A percentile compares a stretch with the other conserved stretches of the same genome.
Evolutionary conservation across 768 basidiomycete genomes (phyloP).

Genomic region (Solioccasus polychromus): DNA sequence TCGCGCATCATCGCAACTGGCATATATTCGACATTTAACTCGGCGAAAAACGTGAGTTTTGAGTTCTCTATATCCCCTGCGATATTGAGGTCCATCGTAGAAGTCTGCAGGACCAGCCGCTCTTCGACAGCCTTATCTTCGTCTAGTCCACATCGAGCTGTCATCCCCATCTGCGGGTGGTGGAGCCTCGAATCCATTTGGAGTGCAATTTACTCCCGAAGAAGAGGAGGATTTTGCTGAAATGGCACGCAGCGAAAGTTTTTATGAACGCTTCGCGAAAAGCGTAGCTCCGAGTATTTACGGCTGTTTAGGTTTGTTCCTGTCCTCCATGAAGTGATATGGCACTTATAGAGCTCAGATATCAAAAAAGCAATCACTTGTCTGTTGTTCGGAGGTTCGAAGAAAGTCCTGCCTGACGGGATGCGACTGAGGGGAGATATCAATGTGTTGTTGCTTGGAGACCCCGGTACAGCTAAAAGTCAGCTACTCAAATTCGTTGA

Average conservation of each 20-base stretch:
- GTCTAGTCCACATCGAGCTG: slow-evolving; percentile 87
- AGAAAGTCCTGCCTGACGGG: slow-evolving; percentile 95
- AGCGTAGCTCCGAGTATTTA: slow-evolving; percentile 98
- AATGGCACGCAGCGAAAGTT: slow-evolving; percentile 82
- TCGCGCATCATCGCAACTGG: slow-evolving; percentile 95
- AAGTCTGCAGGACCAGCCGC: slow-evolving; percentile 84
- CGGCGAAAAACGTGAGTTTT: slow-evolving; percentile 70
- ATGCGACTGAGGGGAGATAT: slow-evolving; percentile 97
- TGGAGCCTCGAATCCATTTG: slow-evolving; percentile 79
- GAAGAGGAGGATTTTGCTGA: slow-evolving; percentile 96
- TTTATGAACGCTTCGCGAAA: slow-evolving; percentile 91
- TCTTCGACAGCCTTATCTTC: slow-evolving; percentile 90
- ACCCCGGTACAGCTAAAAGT: slow-evolving; percentile 98
- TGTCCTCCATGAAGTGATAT: not conserved
- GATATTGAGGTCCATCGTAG: slow-evolving; percentile 34
- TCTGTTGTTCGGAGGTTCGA: slow-evolving; percentile 95
- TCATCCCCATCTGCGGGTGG: slow-evolving; percentile 75
- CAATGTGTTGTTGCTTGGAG: slow-evolving; percentile 93
- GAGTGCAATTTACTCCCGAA: slow-evolving; percentile 85
- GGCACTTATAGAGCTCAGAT: slow-evolving; percentile 48
- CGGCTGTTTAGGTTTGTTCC: slow-evolving; percentile 74
- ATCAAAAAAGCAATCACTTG: slow-evolving; percentile 98
- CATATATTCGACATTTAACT: slow-evolving; percentile 94
- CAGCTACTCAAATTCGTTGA: slow-evolving; percentile 98
- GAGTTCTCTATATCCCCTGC: not conserved